Conservation (phyloP, 805 yeast genomes). For the Starmerella sirachaensis region DNA sequence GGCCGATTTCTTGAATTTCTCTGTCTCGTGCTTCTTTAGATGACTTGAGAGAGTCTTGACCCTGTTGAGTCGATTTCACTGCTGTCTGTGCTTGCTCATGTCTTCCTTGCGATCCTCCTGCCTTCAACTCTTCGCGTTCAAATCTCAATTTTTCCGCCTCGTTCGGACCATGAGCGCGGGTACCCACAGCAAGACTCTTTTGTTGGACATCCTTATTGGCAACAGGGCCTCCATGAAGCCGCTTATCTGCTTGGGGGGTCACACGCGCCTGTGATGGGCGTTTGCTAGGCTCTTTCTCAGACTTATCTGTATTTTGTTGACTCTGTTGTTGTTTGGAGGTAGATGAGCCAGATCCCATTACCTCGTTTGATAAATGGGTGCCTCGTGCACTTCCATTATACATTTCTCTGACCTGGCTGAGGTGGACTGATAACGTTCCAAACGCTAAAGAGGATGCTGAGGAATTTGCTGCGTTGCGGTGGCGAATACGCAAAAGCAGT, state of each 20-base stretch:
- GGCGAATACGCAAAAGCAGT: constrained; percentile 17
- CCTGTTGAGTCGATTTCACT: background rate
- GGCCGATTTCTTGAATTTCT: background rate
- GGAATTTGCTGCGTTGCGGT: constrained; percentile 14
- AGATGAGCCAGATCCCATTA: background rate
- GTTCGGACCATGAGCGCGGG: no score
- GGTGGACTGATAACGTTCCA: constrained; percentile 15
- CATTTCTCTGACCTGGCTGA: constrained; percentile 11
- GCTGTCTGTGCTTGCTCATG: background rate
- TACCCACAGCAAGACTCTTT: no score
- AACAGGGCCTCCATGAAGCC: no score
- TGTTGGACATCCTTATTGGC: no score
- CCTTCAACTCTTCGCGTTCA: background rate
- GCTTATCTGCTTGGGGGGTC: no score
- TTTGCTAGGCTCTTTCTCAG: constrained; percentile 2
- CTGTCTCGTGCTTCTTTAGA: background rate
- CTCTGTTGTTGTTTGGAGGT: background rate
- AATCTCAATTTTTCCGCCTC: no score
- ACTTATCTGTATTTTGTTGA: constrained; percentile 1
- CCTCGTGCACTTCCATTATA: constrained; percentile 4
- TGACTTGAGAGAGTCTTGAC: background rate
- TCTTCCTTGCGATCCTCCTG: background rate
- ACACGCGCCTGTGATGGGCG: no score
- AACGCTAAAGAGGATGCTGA: constrained; percentile 8
- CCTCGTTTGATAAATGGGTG: background rate